Base-by-base conservation (phyloP, 805 yeast species). In the Lachancea waltii region DNA sequence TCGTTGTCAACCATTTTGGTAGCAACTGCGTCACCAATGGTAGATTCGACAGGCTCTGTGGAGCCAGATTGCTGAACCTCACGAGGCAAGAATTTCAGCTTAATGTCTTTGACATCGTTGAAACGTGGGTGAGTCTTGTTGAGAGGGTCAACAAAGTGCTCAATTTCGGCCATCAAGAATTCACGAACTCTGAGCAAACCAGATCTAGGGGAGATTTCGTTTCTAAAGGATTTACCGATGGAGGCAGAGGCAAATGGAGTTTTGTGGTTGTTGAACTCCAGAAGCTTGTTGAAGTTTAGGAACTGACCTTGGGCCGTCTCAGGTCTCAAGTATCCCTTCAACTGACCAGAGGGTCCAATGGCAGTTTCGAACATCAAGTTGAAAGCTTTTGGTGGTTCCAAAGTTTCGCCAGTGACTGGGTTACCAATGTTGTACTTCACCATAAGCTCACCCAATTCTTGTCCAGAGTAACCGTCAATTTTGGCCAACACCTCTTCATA, bases 231-330 rank as follows among this genome's bases (percentile, higher is more conserved):
- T 67, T 92, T 92, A 61, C 99, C 99, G 58, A 92, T 86, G 26
- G 97, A 84, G 36, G 98, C 98, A 47, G 96, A 86, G n/a, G 99
- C 99, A 65, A 92, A 92, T 42, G 99, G 99, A 90, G 94, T 89
- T 65, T 80, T 84, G 65, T 82, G 79, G 69, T 92, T 92, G 77
- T 92, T 92, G 73, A 79, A 85, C 58, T 92, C 98, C 54, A 86
- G 76, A 56, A 92, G 73, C 67, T 90, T 94, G 71, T 78, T 77
- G 69, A 92, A 92, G 74, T 92, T 92, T 60, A 92, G 73, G 64
- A 92, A 92, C 70, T 92, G 98, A 58, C 99, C 99, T 73, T 92
- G 99, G 18, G 99, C 99, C 47, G 99, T 92, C 71, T 92, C 99
- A 45, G 99, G 99, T 67, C 99, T 81, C 60, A 92, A 68, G 68